Base-by-base conservation (phyloP, 352 stramenopile genomes). In the Plasmopara muralis region DNA sequence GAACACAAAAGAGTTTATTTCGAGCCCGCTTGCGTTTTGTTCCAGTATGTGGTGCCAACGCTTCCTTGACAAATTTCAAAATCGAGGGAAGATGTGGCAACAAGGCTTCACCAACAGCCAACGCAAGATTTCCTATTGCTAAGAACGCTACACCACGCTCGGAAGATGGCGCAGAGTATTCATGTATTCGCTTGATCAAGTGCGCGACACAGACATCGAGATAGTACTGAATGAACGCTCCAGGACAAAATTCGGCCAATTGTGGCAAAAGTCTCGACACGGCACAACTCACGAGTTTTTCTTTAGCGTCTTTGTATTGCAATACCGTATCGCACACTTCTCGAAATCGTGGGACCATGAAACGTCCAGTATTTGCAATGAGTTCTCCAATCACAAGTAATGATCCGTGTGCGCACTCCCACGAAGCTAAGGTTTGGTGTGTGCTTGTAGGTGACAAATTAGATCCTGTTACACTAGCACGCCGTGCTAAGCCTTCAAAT, bases 321-420 rank as follows among this genome's bases (percentile, higher is more conserved):
- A 99, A 57, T 2, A 98, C 91, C 6, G 89, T 96, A 41, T 92
- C 75, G 49, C 95, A 98, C 15, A 97, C 79, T 78, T 98, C 93
- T 49, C 96, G 90, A 64, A 98, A 98, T 6, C 96, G 82, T 7
- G 96, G 95, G 29, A 98, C 72, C 83, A 99, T 98, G 64, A 99
- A 99, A n/a, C 81, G 68, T 1, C 92, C 82, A 5, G 95, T 97
- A 61, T 98, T 87, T 9, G 95, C 74, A 29, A 99, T 73, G 53
- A 99, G 82, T 47, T 97, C 91, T 28, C 83, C 81, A 18, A 98
- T 89, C 8, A 97, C 89, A 0, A 99, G 68, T 16, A 99, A 68
- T 6, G 94, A 98, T 9, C 96, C 97, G 62, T 99, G 96, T 0
- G 90, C 78, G 34, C 72, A 82, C 44, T 89, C 81, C 81, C 80